Percentiles rank a stretch among this genome's conserved stretches.
Conservation (phyloP, 495 filamentous ascomycete genomes). For the Cladorrhinum samala region DNA sequence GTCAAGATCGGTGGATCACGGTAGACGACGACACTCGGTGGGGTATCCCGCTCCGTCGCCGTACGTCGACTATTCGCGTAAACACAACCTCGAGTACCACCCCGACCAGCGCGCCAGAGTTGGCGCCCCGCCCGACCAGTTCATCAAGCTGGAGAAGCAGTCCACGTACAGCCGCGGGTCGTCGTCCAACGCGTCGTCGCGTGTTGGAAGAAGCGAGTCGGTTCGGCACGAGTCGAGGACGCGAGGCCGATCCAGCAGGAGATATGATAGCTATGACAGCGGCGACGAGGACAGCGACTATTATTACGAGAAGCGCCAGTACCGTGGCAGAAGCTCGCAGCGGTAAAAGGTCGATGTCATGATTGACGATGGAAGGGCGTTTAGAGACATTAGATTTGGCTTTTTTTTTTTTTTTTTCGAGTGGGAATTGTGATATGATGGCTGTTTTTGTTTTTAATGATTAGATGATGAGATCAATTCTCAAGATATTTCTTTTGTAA, state of each 20-base stretch:
- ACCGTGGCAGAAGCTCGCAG: constrained; percentile 5
- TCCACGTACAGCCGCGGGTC: constrained; percentile 10
- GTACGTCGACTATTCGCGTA: neutral
- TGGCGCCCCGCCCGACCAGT: constrained; percentile 13
- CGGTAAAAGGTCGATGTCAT: no score
- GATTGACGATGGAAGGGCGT: no score
- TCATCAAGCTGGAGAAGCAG: constrained; percentile 9
- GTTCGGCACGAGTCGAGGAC: constrained; percentile 3
- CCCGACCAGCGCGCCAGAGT: constrained; percentile 5
- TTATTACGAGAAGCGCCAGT: constrained; percentile 15
- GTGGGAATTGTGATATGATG: no score
- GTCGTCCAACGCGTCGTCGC: constrained; percentile 3
- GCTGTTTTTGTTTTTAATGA: no score
- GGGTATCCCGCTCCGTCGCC: neutral
- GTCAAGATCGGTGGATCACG: constrained; percentile 6
- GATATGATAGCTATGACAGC: constrained; percentile 12
- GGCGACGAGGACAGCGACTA: constrained; percentile 7
- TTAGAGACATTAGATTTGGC: no score
- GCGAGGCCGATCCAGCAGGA: constrained; percentile 6
- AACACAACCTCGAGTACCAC: constrained; percentile 10
- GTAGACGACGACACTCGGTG: constrained; percentile 9
- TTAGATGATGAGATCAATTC: no score
- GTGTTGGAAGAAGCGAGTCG: constrained; percentile 6
- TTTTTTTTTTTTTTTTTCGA: no score
- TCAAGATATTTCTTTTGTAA: neutral